Evolutionary conservation across 768 basidiomycete species (phyloP), one percentile per base, ranked within the genome.

Genomic region (Tulasnella sp.): DNA sequence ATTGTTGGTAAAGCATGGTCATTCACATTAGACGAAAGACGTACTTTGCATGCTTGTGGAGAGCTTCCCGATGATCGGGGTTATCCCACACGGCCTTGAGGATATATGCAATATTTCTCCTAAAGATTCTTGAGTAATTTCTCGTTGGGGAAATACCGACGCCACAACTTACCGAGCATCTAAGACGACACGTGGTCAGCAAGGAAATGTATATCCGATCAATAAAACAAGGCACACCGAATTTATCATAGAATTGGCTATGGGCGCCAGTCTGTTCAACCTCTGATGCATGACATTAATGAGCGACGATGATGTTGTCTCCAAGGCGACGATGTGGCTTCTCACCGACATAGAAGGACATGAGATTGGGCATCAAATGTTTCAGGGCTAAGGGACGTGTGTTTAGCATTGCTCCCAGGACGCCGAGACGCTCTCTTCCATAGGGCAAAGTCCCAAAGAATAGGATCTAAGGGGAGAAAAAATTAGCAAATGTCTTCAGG

Each of bases 201-300:
- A 37, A 24, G 58, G 62, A 39, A 29, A 39, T 27, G 5, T 25
- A 44, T 31, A 43, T 19, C 20, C 25, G 9, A 47, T 32, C 7
- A 13, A 9, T 22, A 39, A 45, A 27, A 25, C 3, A 50, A 29
- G 13, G 75, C 83, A 57, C 60, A 87, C 86, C 86, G 61, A 92
- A 93, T 78, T 95, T 92, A 65, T 95, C 93, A 66, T 95, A 98
- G 68, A 99, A 98, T 62, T 98, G 93, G 0, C 91, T 93, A 62
- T 91, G 93, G 19, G 91, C 88, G 27, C 95, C 95, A 0, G 95
- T 99, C 59, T 84, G 83, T 64, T 99, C 95, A 39, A 96, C 91
- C 75, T 98, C 93, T 93, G 62, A 45, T 31, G 19, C 5, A 22
- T 50, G 29, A 16, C 8, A 20, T 47, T 13, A 37, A 15, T 3